A percentile compares a stretch with the other conserved stretches of the same genome.
Conservation (phyloP, 495 filamentous ascomycete species). For the Hypoxylon subgilvum region DNA sequence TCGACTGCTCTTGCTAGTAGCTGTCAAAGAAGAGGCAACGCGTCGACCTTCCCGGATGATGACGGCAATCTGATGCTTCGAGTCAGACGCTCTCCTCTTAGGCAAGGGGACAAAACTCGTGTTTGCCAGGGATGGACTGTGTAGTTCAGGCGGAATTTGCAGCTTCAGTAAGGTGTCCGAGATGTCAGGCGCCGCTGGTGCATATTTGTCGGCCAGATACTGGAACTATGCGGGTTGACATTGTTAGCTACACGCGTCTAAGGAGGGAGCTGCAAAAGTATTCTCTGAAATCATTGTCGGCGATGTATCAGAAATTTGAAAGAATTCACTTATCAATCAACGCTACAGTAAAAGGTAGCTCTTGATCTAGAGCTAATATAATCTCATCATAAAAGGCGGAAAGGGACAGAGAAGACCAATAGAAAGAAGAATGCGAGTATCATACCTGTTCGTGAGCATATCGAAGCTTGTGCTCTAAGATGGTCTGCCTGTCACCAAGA, state of each 20-base stretch:
- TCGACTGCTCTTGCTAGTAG: slow-evolving; percentile 45
- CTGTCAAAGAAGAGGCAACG: slow-evolving; percentile 51
- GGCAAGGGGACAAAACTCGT: slow-evolving; percentile 59
- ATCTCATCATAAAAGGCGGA: slow-evolving; percentile 60
- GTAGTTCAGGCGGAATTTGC: slow-evolving; percentile 60
- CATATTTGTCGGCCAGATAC: slow-evolving; percentile 63
- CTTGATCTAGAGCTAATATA: slow-evolving; percentile 75
- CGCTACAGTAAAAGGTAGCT: slow-evolving; percentile 58
- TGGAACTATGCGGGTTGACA: slow-evolving; percentile 51
- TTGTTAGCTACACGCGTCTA: slow-evolving; percentile 20
- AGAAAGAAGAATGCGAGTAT: slow-evolving; percentile 14
- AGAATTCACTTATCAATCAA: slow-evolving; percentile 56
- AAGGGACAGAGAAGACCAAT: slow-evolving; percentile 16
- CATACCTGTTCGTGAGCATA: slow-evolving; percentile 65
- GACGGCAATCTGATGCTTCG: slow-evolving; percentile 61
- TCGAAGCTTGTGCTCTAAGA: slow-evolving; percentile 63
- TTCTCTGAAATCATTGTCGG: slow-evolving; percentile 23
- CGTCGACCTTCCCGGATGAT: slow-evolving; percentile 61
- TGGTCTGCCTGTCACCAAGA: slow-evolving; percentile 59
- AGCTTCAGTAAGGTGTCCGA: slow-evolving; percentile 60
- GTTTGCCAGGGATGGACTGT: slow-evolving; percentile 49
- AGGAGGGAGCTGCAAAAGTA: slow-evolving; percentile 8
- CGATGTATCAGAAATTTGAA: slow-evolving; percentile 44
- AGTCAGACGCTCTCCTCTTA: slow-evolving; percentile 46
- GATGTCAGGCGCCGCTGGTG: slow-evolving; percentile 57